Percentiles rank a stretch among this genome's conserved stretches.
These are phyloP conservation scores for Sugiyamaella paludigena DNA, from an alignment of 1,139 yeast genomes.

Conservation along the genomic window DNA sequence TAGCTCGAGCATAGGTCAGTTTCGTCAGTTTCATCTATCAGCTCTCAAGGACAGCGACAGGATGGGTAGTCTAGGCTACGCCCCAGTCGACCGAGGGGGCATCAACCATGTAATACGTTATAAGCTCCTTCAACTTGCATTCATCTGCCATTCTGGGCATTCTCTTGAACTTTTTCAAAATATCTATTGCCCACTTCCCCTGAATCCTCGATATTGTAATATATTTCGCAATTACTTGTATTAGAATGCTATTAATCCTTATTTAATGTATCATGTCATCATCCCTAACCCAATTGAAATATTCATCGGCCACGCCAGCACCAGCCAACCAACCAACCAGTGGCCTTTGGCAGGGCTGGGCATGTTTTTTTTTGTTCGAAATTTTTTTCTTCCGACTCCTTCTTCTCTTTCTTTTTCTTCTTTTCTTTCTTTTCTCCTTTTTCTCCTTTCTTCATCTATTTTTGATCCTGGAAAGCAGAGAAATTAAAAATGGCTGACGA, in stretches of 20 bases:
- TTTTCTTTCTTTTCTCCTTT: background rate
- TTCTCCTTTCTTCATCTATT: background rate
- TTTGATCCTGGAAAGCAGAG: background rate
- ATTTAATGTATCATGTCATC: background rate
- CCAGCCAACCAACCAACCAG: background rate
- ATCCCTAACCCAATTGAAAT: background rate
- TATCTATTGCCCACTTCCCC: background rate
- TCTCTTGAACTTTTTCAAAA: too few species aligned
- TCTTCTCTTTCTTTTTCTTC: background rate
- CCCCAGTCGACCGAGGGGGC: too few species aligned
- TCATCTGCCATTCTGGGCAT: too few species aligned
- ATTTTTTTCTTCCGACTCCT: background rate
- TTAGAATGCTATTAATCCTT: background rate
- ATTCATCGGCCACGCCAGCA: background rate
- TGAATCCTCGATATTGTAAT: too few species aligned
- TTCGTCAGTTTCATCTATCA: too few species aligned
- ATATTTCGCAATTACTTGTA: background rate
- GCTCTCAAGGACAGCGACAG: too few species aligned
- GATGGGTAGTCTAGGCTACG: too few species aligned
- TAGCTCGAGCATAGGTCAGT: too few species aligned
- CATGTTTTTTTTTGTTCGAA: background rate
- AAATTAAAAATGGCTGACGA: conserved; percentile 46
- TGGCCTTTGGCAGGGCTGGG: background rate
- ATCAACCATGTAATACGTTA: too few species aligned
- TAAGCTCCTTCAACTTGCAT: too few species aligned